Base-by-base conservation (phyloP, 192 early-diverging fungal species). In the Globomyces pollinis-pini region DNA sequence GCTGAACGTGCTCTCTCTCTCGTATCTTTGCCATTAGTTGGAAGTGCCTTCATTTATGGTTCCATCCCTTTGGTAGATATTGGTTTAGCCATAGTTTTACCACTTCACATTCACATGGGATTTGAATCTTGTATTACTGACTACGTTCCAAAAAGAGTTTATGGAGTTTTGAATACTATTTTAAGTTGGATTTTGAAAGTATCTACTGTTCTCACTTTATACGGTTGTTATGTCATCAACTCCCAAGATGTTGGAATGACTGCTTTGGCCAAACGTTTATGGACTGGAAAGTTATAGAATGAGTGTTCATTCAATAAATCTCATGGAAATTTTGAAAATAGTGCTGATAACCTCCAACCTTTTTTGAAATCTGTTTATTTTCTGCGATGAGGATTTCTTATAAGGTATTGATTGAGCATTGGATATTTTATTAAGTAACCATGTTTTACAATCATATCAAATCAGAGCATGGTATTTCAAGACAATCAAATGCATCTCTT, bases 171-270 rank as follows among this genome's bases (percentile, higher is more conserved):
- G 29, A 72, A 85, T 80, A 80, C 77, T 36, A 58, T 88, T 58
- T 53, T 75, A 29, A 78, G 52, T 57, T 89, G 82, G 75, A 64
- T 77, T 50, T 75, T 94, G 31, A 82, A 84, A 28, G 67, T 68
- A 13, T 68, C 78, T 38, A 94, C 96, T 4, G 79, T 85, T 0
- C 68, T 87, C 60, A 66, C 79, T 11, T 66, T 94, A 66, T 84
- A 90, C 65, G 93, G 91, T 26, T 88, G 83, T 62, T 98, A 89
- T 80, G 74, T 87, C 57, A 89, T 98, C 84, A 98, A 98, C 75
- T 93, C 94, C 20, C 84, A 90, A 30, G 96, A 98, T 54, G 79
- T 98, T 58, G 93, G 96, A 23, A 77, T 98, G 60, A 94, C 93
- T 33, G 88, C 88, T 66, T 79, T 92, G 64, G 79, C 91, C 61